These are phyloP conservation scores for Monosporascus sp. DNA, from an alignment of 2,329 filamentous ascomycete species.

Conservation along the genomic window DNA sequence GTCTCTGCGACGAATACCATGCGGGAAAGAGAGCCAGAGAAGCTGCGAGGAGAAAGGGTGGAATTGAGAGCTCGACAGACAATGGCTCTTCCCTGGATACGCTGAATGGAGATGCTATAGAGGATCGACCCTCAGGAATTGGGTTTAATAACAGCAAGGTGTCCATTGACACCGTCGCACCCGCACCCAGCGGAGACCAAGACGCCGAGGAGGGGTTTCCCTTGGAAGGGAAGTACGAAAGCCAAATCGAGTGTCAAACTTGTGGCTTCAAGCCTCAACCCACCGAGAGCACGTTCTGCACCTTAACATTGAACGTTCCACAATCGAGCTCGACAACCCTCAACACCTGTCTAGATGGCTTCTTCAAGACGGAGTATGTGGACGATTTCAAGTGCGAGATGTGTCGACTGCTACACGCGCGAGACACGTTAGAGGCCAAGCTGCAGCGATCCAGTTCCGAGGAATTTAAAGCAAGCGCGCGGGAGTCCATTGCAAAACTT, in stretches of 20 bases:
- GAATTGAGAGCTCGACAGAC: conserved; percentile 3
- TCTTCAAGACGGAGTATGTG: conserved; percentile 93
- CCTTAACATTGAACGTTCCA: conserved; percentile 85
- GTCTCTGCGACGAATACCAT: conserved; percentile 90
- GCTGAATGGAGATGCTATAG: conserved; percentile 22
- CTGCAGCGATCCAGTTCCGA: conserved; percentile 49
- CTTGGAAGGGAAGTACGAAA: conserved; percentile 85
- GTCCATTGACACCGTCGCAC: conserved; percentile 3
- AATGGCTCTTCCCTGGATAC: conserved; percentile 5
- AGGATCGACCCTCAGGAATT: conserved; percentile 23
- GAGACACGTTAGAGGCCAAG: conserved; percentile 58
- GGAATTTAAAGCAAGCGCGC: conserved; percentile 44
- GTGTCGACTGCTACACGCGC: conserved; percentile 79
- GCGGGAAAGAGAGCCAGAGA: conserved; percentile 70
- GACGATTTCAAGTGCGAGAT: conserved; percentile 96
- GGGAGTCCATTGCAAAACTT: conserved; percentile 59
- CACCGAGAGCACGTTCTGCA: conserved; percentile 80
- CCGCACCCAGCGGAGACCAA: conserved; percentile 23
- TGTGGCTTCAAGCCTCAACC: conserved; percentile 88
- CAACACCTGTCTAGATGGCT: conserved; percentile 83
- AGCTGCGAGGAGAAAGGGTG: conserved; percentile 40
- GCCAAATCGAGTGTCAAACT: conserved; percentile 88
- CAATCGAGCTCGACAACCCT: conserved; percentile 76
- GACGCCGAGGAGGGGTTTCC: conserved; percentile 73
- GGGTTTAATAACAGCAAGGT: conserved; percentile 16